Evolutionary conservation across 495 filamentous ascomycete species (phyloP), one percentile per base, ranked within the genome.

Genomic region (Tuber indicum): DNA sequence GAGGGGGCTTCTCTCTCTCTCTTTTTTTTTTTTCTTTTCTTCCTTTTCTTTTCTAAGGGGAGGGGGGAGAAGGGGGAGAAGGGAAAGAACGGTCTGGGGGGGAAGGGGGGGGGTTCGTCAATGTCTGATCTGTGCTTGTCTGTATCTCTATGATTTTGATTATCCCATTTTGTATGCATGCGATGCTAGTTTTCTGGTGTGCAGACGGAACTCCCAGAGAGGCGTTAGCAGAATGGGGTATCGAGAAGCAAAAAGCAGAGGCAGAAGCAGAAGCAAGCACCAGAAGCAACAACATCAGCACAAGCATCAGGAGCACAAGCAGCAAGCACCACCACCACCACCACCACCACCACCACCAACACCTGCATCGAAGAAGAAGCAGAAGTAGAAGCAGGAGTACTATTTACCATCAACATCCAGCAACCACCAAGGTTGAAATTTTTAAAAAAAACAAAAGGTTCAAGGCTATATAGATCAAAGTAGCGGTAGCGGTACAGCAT

Each of bases 101-200:
- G 32, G 32, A 32, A 32, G 81, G 81, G 80, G 81, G 80, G 81
- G 58, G 58, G 58, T 32, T 32, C 58, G 12, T 66, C 58, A 32
- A 66, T 66, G 58, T 36, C 58, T 66, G 58, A 66, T 36, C 58
- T 32, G 26, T 66, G 12, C 58, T 17, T 32, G 58, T 66, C 58
- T 66, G 58, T 32, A 66, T 26, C 52, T 36, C 58, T 66, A 32
- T 66, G 58, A 32, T 66, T 17, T 66, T 32, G 58, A 66, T 66
- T 66, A 17, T 26, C 8, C 58, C 58, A 36, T 66, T 32, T 66
- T 17, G n/a, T 32, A 66, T 16, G 58, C 26, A 36, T 12, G 58
- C 26, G 16, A 36, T 36, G 26, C 58, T 17, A 32, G 58, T 36
- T 66, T 66, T 66, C n/a, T 1, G 9, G 58, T 36, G 58, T 17